These are phyloP conservation scores for Oxytropis ochrocephala DNA, from an alignment of 306 rosid genomes.

Conservation along the genomic window DNA sequence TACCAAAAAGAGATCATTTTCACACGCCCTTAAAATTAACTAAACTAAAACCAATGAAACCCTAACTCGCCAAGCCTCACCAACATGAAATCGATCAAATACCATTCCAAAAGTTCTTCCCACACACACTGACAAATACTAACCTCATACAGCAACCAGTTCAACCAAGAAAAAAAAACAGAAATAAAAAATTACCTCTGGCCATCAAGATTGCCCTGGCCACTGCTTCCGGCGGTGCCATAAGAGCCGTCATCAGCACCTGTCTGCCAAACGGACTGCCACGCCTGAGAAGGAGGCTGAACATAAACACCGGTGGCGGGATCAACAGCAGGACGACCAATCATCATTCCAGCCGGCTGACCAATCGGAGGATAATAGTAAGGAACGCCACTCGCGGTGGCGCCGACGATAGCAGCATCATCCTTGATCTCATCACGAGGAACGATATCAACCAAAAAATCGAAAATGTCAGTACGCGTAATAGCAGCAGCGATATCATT, in stretches of 20 bases:
- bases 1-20: neutral
- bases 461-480: constrained; percentile 87
- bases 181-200: constrained; percentile 48
- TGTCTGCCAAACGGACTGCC: constrained; percentile 93
- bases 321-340: constrained; percentile 84
- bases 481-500: constrained; percentile 93
- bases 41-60: neutral
- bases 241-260: constrained; percentile 61
- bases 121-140: neutral
- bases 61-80: neutral
- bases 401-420: constrained; percentile 51
- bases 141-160: neutral
- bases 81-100: neutral
- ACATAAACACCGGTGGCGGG: constrained; percentile 64
- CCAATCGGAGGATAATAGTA: constrained; percentile 87
- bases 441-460: constrained; percentile 83
- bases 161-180: neutral
- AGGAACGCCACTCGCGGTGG: constrained; percentile 77
- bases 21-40: neutral
- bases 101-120: neutral
- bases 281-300: constrained; percentile 96
- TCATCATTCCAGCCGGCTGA: constrained; percentile 84
- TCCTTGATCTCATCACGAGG: constrained; percentile 96
- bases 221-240: constrained; percentile 34
- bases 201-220: constrained; percentile 72